Conservation (phyloP, 192 early-diverging fungal species). For the Gryganskiella cystojenkinii region DNA sequence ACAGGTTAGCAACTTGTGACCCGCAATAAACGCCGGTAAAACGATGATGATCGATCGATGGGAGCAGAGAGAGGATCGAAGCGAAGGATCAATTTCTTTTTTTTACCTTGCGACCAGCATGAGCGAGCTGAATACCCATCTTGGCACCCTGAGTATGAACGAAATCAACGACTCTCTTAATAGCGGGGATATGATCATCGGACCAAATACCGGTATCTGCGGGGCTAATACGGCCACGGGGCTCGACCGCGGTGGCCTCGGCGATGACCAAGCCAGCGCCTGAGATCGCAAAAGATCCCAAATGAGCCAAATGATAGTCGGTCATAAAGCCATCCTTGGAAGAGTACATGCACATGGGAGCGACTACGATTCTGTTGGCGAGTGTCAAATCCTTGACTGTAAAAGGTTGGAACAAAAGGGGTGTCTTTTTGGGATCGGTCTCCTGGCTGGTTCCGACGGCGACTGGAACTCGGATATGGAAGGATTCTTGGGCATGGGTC, state of each 20-base stretch:
- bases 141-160: slow-evolving; percentile 69
- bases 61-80: not conserved
- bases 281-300: slow-evolving; percentile 74
- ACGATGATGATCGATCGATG: not conserved
- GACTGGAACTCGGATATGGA: slow-evolving; percentile 6
- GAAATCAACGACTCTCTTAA: slow-evolving; percentile 70
- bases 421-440: slow-evolving; percentile 20
- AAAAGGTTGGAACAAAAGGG: slow-evolving; percentile 73
- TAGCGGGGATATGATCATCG: slow-evolving; percentile 78
- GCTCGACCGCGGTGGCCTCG: slow-evolving; percentile 80
- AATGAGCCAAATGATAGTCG: slow-evolving; percentile 71
- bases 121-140: slow-evolving; percentile 82
- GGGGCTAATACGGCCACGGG: slow-evolving; percentile 84
- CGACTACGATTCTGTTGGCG: slow-evolving; percentile 80
- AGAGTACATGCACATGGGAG: slow-evolving; percentile 90
- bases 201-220: slow-evolving; percentile 84
- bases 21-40: too few species aligned
- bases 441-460: slow-evolving; percentile 17
- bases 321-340: slow-evolving; percentile 71
- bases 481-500: slow-evolving; percentile 22
- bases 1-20: not conserved
- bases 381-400: slow-evolving; percentile 70
- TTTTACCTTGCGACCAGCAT: slow-evolving; percentile 82
- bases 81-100: not conserved
- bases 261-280: slow-evolving; percentile 85